These are phyloP conservation scores for Pestalotiopsis sp. DNA, from an alignment of 2,329 filamentous ascomycete genomes.

Conservation along the genomic window DNA sequence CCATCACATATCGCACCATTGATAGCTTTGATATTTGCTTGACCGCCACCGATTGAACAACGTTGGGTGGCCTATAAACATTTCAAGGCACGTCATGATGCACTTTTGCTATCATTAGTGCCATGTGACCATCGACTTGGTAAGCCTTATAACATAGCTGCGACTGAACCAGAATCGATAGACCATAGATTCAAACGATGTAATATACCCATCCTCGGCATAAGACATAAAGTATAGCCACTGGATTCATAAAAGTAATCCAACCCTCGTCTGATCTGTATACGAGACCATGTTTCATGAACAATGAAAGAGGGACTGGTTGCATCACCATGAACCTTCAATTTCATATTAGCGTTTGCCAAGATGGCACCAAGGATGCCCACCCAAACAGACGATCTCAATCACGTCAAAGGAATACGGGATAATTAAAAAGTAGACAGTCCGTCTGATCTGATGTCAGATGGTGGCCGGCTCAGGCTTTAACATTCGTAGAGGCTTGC, in stretches of 20 bases:
- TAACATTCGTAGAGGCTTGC: neutral
- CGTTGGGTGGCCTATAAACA: too few relatives aligned
- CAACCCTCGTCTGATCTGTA: neutral
- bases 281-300: neutral
- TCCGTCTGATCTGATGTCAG: constrained; percentile 5
- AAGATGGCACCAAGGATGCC: neutral
- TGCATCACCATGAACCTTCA: neutral
- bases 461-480: neutral
- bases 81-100: too few relatives aligned
- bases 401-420: neutral
- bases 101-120: too few relatives aligned
- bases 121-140: too few relatives aligned
- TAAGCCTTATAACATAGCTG: too few relatives aligned
- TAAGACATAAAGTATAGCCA: neutral
- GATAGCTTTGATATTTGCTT: too few relatives aligned
- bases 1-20: too few relatives aligned
- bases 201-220: neutral
- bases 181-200: too few relatives aligned
- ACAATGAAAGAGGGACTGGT: neutral
- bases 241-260: neutral
- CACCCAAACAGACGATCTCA: neutral
- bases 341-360: neutral
- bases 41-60: too few relatives aligned
- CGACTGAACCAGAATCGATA: too few relatives aligned
- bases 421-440: neutral